These are phyloP conservation scores for Euphorbia lathyris DNA, from an alignment of 345 rosid species.

Conservation along the genomic window DNA sequence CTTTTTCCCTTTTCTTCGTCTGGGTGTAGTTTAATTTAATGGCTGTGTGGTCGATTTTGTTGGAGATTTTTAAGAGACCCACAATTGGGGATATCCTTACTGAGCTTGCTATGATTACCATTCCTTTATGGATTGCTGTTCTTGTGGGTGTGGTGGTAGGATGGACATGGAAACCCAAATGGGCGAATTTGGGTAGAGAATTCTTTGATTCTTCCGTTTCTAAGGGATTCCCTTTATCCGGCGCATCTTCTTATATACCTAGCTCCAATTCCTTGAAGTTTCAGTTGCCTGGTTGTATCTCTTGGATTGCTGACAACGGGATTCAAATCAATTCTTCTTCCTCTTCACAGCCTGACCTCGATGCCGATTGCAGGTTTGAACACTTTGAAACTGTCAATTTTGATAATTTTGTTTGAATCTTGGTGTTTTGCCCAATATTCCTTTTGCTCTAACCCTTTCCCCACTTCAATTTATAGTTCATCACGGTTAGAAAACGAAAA, in stretches of 20 bases:
- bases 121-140: slow-evolving; percentile 85
- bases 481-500: slow-evolving; percentile 31
- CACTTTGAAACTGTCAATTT: neutral
- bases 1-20: neutral
- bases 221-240: slow-evolving; percentile 15
- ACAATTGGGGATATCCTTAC: slow-evolving; percentile 38
- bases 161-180: slow-evolving; percentile 92
- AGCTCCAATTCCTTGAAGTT: slow-evolving; percentile 42
- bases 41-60: slow-evolving; percentile 48
- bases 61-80: slow-evolving; percentile 50
- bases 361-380: slow-evolving; percentile 52
- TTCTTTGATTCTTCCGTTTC: slow-evolving; percentile 29
- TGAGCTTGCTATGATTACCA: slow-evolving; percentile 48
- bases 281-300: slow-evolving; percentile 50
- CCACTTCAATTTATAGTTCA: slow-evolving; percentile 33
- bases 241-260: slow-evolving; percentile 27
- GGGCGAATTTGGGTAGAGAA: slow-evolving; percentile 62
- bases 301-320: slow-evolving; percentile 39
- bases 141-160: slow-evolving; percentile 82
- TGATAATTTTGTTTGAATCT: neutral
- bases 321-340: slow-evolving; percentile 22
- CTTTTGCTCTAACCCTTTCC: neutral
- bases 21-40: slow-evolving; percentile 24
- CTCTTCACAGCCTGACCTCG: slow-evolving; percentile 18
- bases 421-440: neutral